Percentiles rank a stretch among this genome's conserved stretches.
Conservation (phyloP, 2,329 filamentous ascomycete species). For the Hymenoscyphus linearis region DNA sequence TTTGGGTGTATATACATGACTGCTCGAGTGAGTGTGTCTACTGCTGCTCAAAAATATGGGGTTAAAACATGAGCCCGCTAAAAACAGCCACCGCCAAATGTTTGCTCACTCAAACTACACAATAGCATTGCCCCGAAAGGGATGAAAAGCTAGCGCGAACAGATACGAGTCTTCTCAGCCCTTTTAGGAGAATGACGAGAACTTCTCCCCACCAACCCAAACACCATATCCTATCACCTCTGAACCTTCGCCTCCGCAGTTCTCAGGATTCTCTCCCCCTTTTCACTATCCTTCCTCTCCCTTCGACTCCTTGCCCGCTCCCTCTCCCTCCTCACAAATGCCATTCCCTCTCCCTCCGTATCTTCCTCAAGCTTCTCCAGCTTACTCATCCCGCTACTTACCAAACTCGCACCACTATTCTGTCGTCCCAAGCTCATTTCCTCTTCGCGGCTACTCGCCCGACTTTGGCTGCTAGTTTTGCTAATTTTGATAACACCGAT, state of each 20-base stretch:
- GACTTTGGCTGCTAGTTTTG: too few relatives aligned
- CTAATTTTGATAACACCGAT: too few relatives aligned
- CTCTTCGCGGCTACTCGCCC: background rate
- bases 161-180: too few relatives aligned
- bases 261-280: constrained; percentile 14
- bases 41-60: background rate
- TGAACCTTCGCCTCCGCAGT: constrained; percentile 18
- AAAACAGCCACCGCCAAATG: background rate
- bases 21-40: background rate
- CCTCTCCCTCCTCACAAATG: constrained; percentile 4
- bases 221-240: constrained; percentile 4
- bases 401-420: constrained; percentile 5
- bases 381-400: constrained; percentile 1
- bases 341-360: background rate
- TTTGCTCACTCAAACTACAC: background rate
- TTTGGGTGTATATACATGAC: background rate
- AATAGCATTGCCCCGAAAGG: too few relatives aligned
- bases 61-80: background rate
- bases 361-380: constrained; percentile 4
- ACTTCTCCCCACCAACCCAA: too few relatives aligned
- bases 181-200: background rate
- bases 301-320: constrained; percentile 10
- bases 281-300: background rate
- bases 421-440: constrained; percentile 3
- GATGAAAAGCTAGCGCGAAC: too few relatives aligned